phyloP scores from a whole-genome alignment of 768 basidiomycete genomes.

The Termitomyces sp. region DNA sequence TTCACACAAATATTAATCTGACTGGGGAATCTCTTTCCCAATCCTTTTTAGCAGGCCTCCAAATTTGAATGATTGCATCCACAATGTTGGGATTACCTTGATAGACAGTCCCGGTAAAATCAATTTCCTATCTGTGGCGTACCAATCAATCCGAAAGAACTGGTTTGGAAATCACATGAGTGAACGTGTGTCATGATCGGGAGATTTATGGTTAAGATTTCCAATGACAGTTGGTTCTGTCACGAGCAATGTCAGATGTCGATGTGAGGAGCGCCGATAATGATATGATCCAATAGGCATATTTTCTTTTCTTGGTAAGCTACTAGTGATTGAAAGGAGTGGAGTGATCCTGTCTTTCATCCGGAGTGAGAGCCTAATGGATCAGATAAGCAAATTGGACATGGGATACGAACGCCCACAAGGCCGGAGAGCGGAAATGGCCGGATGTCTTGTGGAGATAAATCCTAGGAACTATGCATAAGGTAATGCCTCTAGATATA shows the following conservation, averaged over 20 bases:
- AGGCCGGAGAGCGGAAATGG: constrained; percentile 1
- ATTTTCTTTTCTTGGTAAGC: constrained; percentile 1
- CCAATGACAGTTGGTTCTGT: not conserved
- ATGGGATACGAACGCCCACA: not conserved
- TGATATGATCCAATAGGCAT: constrained; percentile 5
- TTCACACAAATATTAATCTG: not conserved
- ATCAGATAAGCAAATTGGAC: too few relatives aligned
- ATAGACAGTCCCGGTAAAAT: not conserved
- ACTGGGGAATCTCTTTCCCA: not conserved
- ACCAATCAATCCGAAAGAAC: constrained; percentile 7
- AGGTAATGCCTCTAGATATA: not conserved
- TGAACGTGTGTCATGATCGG: not conserved
- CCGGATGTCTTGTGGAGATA: constrained; percentile 3
- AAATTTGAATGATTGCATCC: not conserved
- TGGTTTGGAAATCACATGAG: constrained; percentile 4
- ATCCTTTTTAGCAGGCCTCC: not conserved
- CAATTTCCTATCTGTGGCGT: constrained; percentile 12
- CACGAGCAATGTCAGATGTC: constrained; percentile 9
- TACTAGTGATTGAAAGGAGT: not conserved
- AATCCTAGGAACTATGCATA: not conserved
- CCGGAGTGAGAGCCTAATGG: not conserved
- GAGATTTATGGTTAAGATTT: not conserved
- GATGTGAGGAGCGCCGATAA: constrained; percentile 4
- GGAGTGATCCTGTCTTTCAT: constrained; percentile 1
- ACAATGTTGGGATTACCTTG: not conserved